A percentile compares a stretch with the other conserved stretches of the same genome.
These are phyloP conservation scores for Sporothrix pallida DNA, from an alignment of 2,329 filamentous ascomycete species.

Conservation along the genomic window DNA sequence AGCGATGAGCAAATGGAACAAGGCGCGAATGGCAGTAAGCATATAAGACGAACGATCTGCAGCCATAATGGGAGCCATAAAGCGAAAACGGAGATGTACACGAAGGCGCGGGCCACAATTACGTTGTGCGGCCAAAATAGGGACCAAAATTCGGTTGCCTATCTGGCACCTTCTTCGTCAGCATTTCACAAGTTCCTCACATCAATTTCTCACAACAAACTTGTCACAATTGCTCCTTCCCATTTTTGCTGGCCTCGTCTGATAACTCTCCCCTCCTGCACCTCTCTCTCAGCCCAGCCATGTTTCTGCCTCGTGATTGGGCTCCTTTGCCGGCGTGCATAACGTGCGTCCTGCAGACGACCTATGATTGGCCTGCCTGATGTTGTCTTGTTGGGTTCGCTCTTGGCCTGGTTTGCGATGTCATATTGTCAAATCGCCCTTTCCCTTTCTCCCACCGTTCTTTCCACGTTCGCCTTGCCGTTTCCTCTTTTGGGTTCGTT, in stretches of 20 bases:
- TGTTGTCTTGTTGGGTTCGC: neutral
- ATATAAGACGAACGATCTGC: neutral
- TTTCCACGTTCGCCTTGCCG: slow-evolving; percentile 20
- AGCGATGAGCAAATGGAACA: neutral
- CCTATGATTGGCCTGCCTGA: slow-evolving; percentile 24
- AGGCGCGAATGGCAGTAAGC: neutral
- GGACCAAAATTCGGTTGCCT: neutral
- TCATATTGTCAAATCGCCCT: neutral
- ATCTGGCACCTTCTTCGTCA: neutral
- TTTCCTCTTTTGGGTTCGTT: neutral
- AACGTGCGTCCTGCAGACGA: neutral
- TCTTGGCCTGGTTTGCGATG: neutral
- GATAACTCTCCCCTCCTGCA: neutral
- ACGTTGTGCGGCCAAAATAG: neutral
- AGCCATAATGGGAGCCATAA: neutral
- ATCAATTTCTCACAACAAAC: neutral
- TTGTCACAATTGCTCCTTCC: neutral
- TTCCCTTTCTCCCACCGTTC: slow-evolving; percentile 17
- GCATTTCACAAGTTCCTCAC: neutral
- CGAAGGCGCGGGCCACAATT: neutral
- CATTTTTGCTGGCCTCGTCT: neutral
- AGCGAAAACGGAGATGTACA: slow-evolving; percentile 1
- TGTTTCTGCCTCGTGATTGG: slow-evolving; percentile 17
- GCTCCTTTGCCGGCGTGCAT: neutral
- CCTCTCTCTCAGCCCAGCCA: slow-evolving; percentile 21